Conservation (phyloP, 2,329 filamentous ascomycete species). For the Fusarium dimerum region DNA sequence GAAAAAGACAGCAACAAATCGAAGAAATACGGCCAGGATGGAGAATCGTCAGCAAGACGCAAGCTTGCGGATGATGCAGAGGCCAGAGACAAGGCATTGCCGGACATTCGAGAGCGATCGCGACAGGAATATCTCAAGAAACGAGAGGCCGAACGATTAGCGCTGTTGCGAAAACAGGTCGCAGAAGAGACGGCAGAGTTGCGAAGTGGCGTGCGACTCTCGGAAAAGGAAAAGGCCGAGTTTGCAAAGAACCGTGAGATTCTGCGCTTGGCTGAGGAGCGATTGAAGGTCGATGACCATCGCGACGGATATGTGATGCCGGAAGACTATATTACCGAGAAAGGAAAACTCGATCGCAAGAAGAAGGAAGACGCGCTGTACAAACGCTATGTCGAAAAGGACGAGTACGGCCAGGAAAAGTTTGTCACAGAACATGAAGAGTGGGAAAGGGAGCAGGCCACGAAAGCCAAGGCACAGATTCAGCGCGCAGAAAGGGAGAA, state of each 20-base stretch:
- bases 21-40: conserved; percentile 65
- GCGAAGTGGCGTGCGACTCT: conserved; percentile 72
- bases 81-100: conserved; percentile 70
- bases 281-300: conserved; percentile 86
- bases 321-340: conserved; percentile 92
- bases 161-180: conserved; percentile 86
- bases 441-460: conserved; percentile 89
- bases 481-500: conserved; percentile 72
- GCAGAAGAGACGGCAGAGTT: conserved; percentile 84
- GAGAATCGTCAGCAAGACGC: conserved; percentile 59
- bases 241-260: conserved; percentile 88
- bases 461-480: conserved; percentile 86
- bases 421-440: conserved; percentile 94
- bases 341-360: conserved; percentile 83
- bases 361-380: conserved; percentile 90
- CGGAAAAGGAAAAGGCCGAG: conserved; percentile 78
- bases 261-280: conserved; percentile 78
- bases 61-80: conserved; percentile 54
- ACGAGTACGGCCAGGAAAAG: conserved; percentile 84
- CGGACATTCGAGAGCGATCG: conserved; percentile 79
- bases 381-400: conserved; percentile 83
- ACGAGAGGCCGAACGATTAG: conserved; percentile 81
- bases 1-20: conserved; percentile 70
- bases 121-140: conserved; percentile 94
- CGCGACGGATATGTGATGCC: conserved; percentile 90